These are phyloP conservation scores for Conticribra weissflogii DNA, from an alignment of 108 stramenopile species.

Conservation along the genomic window DNA sequence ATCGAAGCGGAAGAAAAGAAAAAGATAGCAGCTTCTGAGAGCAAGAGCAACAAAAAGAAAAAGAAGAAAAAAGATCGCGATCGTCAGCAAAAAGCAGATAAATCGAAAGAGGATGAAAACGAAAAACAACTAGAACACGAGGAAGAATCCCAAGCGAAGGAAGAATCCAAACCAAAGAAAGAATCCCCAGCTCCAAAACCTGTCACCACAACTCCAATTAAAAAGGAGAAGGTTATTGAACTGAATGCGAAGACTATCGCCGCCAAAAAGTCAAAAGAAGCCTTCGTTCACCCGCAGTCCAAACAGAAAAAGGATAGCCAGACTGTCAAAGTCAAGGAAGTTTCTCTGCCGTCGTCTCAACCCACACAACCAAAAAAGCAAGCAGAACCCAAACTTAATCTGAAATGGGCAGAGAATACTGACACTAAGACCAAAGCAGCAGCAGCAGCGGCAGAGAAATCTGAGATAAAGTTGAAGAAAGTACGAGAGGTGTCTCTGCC, in stretches of 20 bases:
- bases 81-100: slow-evolving; percentile 69
- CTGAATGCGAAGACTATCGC: slow-evolving; percentile 11
- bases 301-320: slow-evolving; percentile 13
- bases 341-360: slow-evolving; percentile 21
- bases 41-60: slow-evolving; percentile 84
- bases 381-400: slow-evolving; percentile 23
- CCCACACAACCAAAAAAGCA: slow-evolving; percentile 10
- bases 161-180: slow-evolving; percentile 52
- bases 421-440: not conserved
- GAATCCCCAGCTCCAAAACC: slow-evolving; percentile 35
- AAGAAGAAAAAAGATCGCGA: slow-evolving; percentile 88
- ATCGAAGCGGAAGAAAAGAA: slow-evolving; percentile 82
- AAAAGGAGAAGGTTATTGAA: slow-evolving; percentile 35
- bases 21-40: slow-evolving; percentile 70
- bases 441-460: not conserved
- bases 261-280: slow-evolving; percentile 13
- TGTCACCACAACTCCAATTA: slow-evolving; percentile 10
- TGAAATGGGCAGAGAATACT: slow-evolving; percentile 19
- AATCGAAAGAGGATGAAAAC: slow-evolving; percentile 70
- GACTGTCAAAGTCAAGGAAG: slow-evolving; percentile 4
- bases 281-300: not conserved
- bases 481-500: slow-evolving; percentile 12
- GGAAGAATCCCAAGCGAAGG: slow-evolving; percentile 48
- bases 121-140: slow-evolving; percentile 59
- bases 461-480: slow-evolving; percentile 32